Evolutionary conservation across 2,329 filamentous ascomycete species (phyloP).

Genomic region (Colletotrichum incanum): DNA sequence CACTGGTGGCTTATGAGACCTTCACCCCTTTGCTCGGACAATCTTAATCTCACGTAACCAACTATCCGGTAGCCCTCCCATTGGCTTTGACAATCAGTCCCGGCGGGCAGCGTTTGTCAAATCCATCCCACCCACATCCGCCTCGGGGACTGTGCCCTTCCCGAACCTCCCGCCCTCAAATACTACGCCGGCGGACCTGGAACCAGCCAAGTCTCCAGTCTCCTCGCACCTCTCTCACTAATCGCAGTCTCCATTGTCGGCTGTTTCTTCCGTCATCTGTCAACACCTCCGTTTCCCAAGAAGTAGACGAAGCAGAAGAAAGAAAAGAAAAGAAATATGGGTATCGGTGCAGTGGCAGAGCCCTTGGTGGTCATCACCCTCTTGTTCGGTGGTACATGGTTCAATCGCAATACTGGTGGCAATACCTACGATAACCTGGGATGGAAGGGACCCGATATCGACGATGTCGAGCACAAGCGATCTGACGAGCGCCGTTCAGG

Average conservation of each 20-base stretch:
- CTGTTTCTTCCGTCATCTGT: conserved; percentile 6
- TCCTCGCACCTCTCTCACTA: conserved; percentile 15
- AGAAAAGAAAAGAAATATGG: conserved; percentile 50
- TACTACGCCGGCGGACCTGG: conserved; percentile 34
- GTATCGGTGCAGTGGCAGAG: conserved; percentile 58
- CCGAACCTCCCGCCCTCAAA: conserved; percentile 40
- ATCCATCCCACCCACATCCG: conserved; percentile 31
- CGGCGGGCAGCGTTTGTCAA: conserved; percentile 22
- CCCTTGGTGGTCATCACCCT: conserved; percentile 60
- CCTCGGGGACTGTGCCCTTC: conserved; percentile 30
- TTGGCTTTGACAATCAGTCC: conserved; percentile 8
- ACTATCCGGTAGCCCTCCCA: conserved; percentile 14
- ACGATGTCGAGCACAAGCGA: conserved; percentile 41
- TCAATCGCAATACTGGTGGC: conserved; percentile 60
- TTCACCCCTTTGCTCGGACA: conserved; percentile 15
- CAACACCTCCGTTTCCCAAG: background rate
- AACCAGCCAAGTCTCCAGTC: conserved; percentile 32
- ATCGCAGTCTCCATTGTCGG: conserved; percentile 14
- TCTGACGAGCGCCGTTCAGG: conserved; percentile 56
- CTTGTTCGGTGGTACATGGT: conserved; percentile 61
- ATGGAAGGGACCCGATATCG: conserved; percentile 31
- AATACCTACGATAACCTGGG: conserved; percentile 45
- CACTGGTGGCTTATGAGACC: conserved; percentile 13
- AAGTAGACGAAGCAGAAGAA: background rate
- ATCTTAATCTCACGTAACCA: conserved; percentile 36